These are phyloP conservation scores for Phenoliferia sp. DNA, from an alignment of 1,284 basidiomycete species.

Conservation along the genomic window DNA sequence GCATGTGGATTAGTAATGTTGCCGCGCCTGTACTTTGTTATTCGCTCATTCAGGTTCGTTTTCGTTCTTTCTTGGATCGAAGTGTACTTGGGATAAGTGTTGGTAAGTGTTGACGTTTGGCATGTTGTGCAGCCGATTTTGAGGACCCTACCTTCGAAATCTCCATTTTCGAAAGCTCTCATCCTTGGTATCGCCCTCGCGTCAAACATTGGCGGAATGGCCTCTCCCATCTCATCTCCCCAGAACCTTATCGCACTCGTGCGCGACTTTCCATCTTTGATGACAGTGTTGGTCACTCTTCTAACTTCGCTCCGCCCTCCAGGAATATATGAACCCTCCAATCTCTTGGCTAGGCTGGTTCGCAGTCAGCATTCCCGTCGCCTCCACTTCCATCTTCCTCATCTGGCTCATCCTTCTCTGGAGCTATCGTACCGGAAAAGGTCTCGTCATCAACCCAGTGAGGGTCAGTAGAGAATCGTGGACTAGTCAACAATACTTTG, in stretches of 20 bases:
- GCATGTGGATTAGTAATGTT: constrained; percentile 99
- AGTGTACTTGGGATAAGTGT: neutral
- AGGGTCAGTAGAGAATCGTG: constrained; percentile 74
- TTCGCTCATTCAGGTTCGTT: constrained; percentile 80
- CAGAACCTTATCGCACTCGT: constrained; percentile 90
- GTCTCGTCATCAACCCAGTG: constrained; percentile 75
- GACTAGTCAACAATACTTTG: constrained; percentile 84
- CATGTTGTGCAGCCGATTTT: constrained; percentile 70
- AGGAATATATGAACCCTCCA: constrained; percentile 71
- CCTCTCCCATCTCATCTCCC: constrained; percentile 67
- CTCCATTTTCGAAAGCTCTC: constrained; percentile 81
- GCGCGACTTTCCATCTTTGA: neutral
- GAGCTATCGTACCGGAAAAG: constrained; percentile 79
- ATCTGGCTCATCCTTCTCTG: constrained; percentile 88
- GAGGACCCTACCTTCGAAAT: constrained; percentile 80
- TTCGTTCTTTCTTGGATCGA: neutral
- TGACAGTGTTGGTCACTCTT: too few species aligned
- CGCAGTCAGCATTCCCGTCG: constrained; percentile 85
- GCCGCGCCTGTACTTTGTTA: constrained; percentile 97
- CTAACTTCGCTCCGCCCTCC: neutral
- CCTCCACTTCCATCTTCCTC: constrained; percentile 71
- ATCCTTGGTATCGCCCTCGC: constrained; percentile 95
- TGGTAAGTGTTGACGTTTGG: neutral
- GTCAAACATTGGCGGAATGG: constrained; percentile 75
- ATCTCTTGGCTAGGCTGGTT: constrained; percentile 94